Evolutionary conservation across 2,329 filamentous ascomycete genomes (phyloP).

Genomic region (Ilyonectria robusta): DNA sequence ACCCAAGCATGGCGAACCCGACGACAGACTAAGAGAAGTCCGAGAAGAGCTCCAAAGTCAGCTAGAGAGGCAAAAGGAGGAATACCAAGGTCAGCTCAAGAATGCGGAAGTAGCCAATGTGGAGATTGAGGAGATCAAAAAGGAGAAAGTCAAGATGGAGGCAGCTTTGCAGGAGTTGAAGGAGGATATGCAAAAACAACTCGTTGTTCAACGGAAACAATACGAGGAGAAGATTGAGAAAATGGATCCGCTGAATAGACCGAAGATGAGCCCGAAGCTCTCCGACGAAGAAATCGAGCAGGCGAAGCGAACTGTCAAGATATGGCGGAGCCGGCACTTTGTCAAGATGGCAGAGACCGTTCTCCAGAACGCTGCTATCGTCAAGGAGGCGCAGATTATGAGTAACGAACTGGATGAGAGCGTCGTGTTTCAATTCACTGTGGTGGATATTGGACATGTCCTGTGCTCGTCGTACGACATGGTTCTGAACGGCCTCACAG

Average conservation of each 20-base stretch:
- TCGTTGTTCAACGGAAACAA: conserved; percentile 85
- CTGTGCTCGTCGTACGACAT: conserved; percentile 97
- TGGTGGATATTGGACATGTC: conserved; percentile 89
- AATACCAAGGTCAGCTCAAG: conserved; percentile 84
- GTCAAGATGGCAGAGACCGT: conserved; percentile 95
- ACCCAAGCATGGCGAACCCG: conserved; percentile 82
- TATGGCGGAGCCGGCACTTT: conserved; percentile 89
- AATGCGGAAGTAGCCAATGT: conserved; percentile 80
- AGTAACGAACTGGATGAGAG: conserved; percentile 95
- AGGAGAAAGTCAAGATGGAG: conserved; percentile 89
- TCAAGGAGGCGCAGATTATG: conserved; percentile 99
- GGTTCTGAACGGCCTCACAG: conserved; percentile 89
- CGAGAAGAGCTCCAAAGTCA: conserved; percentile 88
- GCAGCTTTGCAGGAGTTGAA: conserved; percentile 83
- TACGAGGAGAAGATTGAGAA: conserved; percentile 89
- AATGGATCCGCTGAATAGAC: conserved; percentile 75
- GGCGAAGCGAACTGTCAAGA: conserved; percentile 75
- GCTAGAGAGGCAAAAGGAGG: conserved; percentile 86
- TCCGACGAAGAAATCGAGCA: conserved; percentile 80
- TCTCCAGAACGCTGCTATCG: conserved; percentile 85
- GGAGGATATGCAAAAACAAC: conserved; percentile 88
- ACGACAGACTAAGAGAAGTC: conserved; percentile 80
- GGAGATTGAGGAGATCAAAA: conserved; percentile 86
- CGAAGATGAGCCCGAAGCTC: conserved; percentile 73
- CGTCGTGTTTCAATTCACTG: conserved; percentile 94